Evolutionary conservation across 2,329 filamentous ascomycete species (phyloP).

Genomic region (Chaetomiaceae sp.): DNA sequence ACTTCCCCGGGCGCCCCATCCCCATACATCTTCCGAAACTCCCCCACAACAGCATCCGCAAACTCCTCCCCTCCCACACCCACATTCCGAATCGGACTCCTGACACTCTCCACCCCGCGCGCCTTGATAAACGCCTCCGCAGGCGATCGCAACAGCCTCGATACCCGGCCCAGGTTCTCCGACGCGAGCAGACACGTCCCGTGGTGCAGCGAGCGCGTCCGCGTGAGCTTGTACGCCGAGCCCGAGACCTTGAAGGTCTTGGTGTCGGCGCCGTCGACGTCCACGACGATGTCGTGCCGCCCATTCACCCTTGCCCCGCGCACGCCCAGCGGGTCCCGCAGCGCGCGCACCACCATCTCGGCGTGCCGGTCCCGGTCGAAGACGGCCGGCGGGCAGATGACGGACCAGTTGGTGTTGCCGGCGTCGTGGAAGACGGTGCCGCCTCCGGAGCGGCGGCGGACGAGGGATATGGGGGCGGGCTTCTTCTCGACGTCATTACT

Average conservation of each 20-base stretch:
- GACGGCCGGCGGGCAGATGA: constrained; percentile 70
- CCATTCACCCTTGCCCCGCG: constrained; percentile 66
- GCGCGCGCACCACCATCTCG: constrained; percentile 84
- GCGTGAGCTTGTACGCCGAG: constrained; percentile 89
- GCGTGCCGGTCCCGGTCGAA: constrained; percentile 88
- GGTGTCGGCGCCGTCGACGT: constrained; percentile 3
- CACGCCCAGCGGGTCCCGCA: constrained; percentile 58
- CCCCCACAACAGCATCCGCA: constrained; percentile 52
- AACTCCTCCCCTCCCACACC: constrained; percentile 48
- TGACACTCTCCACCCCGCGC: constrained; percentile 85
- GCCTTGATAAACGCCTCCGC: constrained; percentile 72
- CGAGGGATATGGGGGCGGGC: constrained; percentile 48
- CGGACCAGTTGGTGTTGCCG: constrained; percentile 92
- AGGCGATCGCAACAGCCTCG: constrained; percentile 69
- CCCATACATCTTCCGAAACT: constrained; percentile 67
- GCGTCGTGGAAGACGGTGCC: constrained; percentile 91
- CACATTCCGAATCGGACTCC: constrained; percentile 78
- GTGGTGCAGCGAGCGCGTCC: constrained; percentile 79
- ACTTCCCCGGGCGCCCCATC: constrained; percentile 31
- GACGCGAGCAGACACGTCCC: constrained; percentile 82
- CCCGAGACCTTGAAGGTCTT: constrained; percentile 42
- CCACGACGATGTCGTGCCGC: constrained; percentile 85
- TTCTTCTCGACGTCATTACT: neutral
- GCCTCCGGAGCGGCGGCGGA: constrained; percentile 81
- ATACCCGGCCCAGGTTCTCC: constrained; percentile 67